Evolutionary conservation across 2,329 filamentous ascomycete genomes (phyloP), one percentile per base, ranked within the genome.

Genomic region (Myriosclerotinia duriaeana): DNA sequence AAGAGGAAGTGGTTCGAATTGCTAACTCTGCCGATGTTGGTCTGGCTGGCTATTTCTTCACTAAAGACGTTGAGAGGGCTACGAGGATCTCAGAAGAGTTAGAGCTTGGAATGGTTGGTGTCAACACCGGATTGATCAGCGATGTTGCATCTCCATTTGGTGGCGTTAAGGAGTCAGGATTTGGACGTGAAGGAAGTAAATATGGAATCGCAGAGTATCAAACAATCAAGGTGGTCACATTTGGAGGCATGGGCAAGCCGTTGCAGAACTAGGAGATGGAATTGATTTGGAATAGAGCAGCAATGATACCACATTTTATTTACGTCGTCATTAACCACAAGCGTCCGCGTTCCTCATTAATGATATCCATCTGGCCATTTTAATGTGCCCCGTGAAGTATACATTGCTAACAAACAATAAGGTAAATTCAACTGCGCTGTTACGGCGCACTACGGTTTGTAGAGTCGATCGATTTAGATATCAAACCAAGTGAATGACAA

Each of bases 11-110:
- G 6, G 87, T 98, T 40, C 82, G 85, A 69, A 80, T 94, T 71
- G 94, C 95, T 5, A 99, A 99, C 78, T 79, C 81, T 53, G 83
- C 91, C 1, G 88, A 94, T 63, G 93, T 98, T 48, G 95, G 95
- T 1, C 83, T 99, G 46, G 95, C 94, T 0, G 94, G 92, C 0
- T 98, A 98, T 80, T 97, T 99, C 81, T 98, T 92, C 82, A 93
- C 86, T 7, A 79, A 80, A 60, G 84, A 90, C 73, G 69, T 90
- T 15, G 80, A 84, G 74, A 79, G 88, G 8, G 82, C 86, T 38
- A 80, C 82, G 72, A 81, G 88, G 58, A 84, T 91, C 0, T 85
- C 87, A 0, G 88, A 91, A 78, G 83, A 83, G 20, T 80, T 96
- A 50, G 90, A 96, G 76, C 90, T 94, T 1, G 92, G 92, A 64